Conservation (phyloP, 2,329 filamentous ascomycete genomes). For the Monilinia aucupariae region DNA sequence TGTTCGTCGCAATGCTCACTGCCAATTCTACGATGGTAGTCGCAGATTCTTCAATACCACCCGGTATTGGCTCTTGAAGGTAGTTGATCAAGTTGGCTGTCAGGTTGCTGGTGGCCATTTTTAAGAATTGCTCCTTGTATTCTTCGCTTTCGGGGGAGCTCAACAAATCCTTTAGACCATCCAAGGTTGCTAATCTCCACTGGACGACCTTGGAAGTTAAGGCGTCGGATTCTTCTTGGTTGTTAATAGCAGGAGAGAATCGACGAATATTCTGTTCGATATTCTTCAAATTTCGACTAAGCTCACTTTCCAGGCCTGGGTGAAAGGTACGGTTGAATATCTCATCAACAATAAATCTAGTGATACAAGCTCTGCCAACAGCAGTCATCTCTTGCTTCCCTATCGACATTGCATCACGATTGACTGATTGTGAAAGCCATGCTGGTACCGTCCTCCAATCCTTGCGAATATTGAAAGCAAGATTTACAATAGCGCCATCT, state of each 20-base stretch:
- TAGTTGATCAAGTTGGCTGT: slow-evolving; percentile 66
- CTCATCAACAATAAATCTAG: slow-evolving; percentile 83
- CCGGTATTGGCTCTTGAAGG: slow-evolving; percentile 68
- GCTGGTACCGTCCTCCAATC: slow-evolving; percentile 78
- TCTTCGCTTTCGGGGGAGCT: slow-evolving; percentile 59
- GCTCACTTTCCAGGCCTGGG: slow-evolving; percentile 68
- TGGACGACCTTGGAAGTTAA: slow-evolving; percentile 80
- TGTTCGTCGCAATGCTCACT: slow-evolving; percentile 75
- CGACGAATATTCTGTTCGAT: slow-evolving; percentile 84
- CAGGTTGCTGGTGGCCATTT: slow-evolving; percentile 62
- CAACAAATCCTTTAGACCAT: slow-evolving; percentile 73
- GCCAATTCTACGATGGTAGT: slow-evolving; percentile 91
- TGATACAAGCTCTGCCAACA: slow-evolving; percentile 82
- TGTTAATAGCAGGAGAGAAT: slow-evolving; percentile 66
- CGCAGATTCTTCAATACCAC: slow-evolving; percentile 80
- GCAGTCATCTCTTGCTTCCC: slow-evolving; percentile 98
- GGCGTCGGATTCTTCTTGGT: slow-evolving; percentile 83
- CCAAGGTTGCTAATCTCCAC: slow-evolving; percentile 89
- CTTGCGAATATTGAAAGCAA: slow-evolving; percentile 94
- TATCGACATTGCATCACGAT: slow-evolving; percentile 74
- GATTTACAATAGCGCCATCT: slow-evolving; percentile 88
- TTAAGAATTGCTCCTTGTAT: slow-evolving; percentile 63
- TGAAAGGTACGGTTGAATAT: slow-evolving; percentile 92
- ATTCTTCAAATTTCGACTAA: slow-evolving; percentile 74
- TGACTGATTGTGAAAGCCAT: slow-evolving; percentile 77